These are phyloP conservation scores for Cyclocybe aegerita DNA, from an alignment of 768 basidiomycete genomes.

Conservation along the genomic window DNA sequence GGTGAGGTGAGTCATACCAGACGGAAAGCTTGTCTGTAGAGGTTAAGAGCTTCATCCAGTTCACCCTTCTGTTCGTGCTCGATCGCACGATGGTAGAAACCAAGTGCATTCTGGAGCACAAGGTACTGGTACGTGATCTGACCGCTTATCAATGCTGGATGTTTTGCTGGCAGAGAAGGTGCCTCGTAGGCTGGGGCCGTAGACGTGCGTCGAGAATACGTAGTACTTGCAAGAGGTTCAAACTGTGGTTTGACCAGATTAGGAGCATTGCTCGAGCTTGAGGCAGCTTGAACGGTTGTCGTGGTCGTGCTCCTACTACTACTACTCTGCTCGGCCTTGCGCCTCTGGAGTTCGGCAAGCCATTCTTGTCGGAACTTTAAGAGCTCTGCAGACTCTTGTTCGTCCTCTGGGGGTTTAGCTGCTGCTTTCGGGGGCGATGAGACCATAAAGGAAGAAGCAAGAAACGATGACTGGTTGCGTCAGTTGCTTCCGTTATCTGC, in stretches of 20 bases:
- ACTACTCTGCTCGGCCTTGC: constrained; percentile 20
- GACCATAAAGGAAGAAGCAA: constrained; percentile 20
- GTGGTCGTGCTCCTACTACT: too few relatives aligned
- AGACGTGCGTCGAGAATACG: too few relatives aligned
- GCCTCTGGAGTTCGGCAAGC: constrained; percentile 60
- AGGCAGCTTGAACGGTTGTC: too few relatives aligned
- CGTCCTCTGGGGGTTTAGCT: constrained; percentile 14
- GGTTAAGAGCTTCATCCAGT: constrained; percentile 69
- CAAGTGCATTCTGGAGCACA: constrained; percentile 51
- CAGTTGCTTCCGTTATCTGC: neutral
- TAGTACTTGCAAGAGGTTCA: too few relatives aligned
- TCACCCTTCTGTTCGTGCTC: constrained; percentile 71
- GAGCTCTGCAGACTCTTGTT: constrained; percentile 61
- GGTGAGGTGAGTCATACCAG: constrained; percentile 33
- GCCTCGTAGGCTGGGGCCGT: too few relatives aligned
- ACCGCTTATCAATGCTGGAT: constrained; percentile 26
- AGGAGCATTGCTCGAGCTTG: too few relatives aligned
- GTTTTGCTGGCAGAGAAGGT: constrained; percentile 7
- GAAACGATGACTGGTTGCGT: neutral
- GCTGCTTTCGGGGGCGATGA: constrained; percentile 14
- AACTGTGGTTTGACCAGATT: too few relatives aligned
- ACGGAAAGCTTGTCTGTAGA: constrained; percentile 83
- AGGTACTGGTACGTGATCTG: constrained; percentile 13
- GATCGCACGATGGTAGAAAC: constrained; percentile 69
- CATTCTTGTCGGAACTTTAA: constrained; percentile 70